phyloP scores from a whole-genome alignment of 768 basidiomycete species.

The Obba rivulosa region DNA sequence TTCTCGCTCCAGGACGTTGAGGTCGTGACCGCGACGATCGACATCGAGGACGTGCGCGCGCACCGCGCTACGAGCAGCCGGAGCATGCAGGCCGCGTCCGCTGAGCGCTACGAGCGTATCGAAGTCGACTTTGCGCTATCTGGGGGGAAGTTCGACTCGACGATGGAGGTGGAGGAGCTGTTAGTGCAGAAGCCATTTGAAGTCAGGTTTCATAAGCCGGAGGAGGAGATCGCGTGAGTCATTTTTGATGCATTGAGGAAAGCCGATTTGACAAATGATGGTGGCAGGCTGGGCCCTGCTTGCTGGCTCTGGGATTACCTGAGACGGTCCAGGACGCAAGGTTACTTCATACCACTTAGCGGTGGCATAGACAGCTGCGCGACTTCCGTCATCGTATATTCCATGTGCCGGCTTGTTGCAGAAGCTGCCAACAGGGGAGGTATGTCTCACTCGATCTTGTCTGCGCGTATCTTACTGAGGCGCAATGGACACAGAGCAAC shows the following conservation, averaged over 20 bases:
- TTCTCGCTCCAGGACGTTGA: conserved; percentile 96
- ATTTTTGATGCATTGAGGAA: neutral
- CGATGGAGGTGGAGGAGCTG: conserved; percentile 20
- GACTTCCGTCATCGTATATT: conserved; percentile 91
- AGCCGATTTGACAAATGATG: neutral
- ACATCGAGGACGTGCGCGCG: conserved; percentile 93
- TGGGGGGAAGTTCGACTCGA: conserved; percentile 61
- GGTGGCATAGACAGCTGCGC: conserved; percentile 98
- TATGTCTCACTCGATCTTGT: conserved; percentile 28
- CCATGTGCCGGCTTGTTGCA: conserved; percentile 90
- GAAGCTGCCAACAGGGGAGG: conserved; percentile 73
- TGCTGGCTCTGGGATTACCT: conserved; percentile 99
- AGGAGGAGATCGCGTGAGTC: conserved; percentile 96
- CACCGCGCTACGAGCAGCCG: conserved; percentile 82
- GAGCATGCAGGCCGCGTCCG: conserved; percentile 80
- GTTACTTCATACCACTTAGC: conserved; percentile 92
- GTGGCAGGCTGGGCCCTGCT: conserved; percentile 81
- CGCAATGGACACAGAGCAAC: conserved; percentile 47
- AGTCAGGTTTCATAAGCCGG: conserved; percentile 76
- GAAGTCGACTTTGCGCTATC: conserved; percentile 79
- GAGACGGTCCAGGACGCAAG: conserved; percentile 85
- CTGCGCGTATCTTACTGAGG: neutral
- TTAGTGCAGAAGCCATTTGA: conserved; percentile 28
- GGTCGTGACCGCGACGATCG: conserved; percentile 91
- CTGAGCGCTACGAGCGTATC: conserved; percentile 75